Base-by-base conservation (phyloP, 441 rosid species). In the Populus tomentosa region DNA sequence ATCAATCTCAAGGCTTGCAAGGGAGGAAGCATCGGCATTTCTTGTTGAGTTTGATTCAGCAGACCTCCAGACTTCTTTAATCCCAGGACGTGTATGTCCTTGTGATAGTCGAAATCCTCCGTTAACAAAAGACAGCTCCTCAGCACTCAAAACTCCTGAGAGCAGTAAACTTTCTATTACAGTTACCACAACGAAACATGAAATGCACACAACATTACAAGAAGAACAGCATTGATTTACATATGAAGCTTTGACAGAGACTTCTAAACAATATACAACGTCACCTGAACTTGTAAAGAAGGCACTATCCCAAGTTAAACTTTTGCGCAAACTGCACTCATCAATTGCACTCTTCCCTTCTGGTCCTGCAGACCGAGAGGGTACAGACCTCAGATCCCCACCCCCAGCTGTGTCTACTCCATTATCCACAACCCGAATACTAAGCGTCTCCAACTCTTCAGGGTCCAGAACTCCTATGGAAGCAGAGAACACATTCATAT, bases 241-340 rank as follows among this genome's bases (percentile, higher is more conserved):
- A 46, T 5, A 46, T 4, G 18, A 7, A 46, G 56, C 56, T 46
- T 46, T 46, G 56, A 1, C 56, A 16, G 56, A 46, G 20, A 14
- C 56, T 46, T 14, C 56, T 46, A 46, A 46, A 46, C 56, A 7
- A 46, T 46, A 4, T 4, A 46, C 18, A 28, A 28, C 62, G 69
- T 74, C 3, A 92, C 95, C 95, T 84, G 85, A 82, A 77, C 85
- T 89, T 4, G 91, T 87, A 9, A 86, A 84, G 69, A 92, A 92
- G 62, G 91, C 88, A 4, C 70, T 85, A 81, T 92, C 90, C 94
- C 95, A 92, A 46, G 95, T 89, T 74, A 92, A 88, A 78, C 95
- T 92, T 84, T 86, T 83, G 20, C 94, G 90, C 73, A 75, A 23
- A 74, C 56, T 59, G 59, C 77, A 69, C 69, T 85, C 78, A 0